Percentiles rank a stretch among this genome's conserved stretches.
Evolutionary conservation across 345 rosid genomes (phyloP).

Genomic region (Hypericum androsaemum): DNA sequence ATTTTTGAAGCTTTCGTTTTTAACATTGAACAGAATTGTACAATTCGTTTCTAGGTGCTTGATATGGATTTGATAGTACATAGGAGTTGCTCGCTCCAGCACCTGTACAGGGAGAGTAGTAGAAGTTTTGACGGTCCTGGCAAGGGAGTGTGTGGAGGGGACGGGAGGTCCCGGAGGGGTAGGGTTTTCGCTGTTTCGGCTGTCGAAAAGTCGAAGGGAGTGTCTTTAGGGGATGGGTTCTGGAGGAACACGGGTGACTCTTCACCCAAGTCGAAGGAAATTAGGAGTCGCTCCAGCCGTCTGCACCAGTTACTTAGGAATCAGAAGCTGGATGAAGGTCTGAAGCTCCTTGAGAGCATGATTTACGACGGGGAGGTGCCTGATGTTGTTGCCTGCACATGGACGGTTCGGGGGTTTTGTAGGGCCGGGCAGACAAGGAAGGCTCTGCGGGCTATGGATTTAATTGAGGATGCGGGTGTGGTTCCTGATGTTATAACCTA

Average conservation of each 20-base stretch:
- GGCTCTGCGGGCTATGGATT: constrained; percentile 68
- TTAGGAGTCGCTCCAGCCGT: constrained; percentile 41
- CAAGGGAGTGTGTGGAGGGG: constrained; percentile 15
- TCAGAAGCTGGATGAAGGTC: constrained; percentile 58
- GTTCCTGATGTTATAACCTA: constrained; percentile 72
- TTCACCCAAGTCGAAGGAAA: constrained; percentile 37
- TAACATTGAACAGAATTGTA: constrained; percentile 6
- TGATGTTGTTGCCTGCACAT: constrained; percentile 58
- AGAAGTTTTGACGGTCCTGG: constrained; percentile 15
- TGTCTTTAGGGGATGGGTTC: constrained; percentile 20
- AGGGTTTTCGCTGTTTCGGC: constrained; percentile 35
- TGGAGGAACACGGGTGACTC: constrained; percentile 23
- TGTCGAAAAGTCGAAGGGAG: constrained; percentile 25
- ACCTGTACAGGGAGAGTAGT: constrained; percentile 23
- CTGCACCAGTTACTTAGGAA: constrained; percentile 50
- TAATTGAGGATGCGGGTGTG: constrained; percentile 64
- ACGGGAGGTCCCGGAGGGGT: constrained; percentile 24
- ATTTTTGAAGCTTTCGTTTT: background rate
- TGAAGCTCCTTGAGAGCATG: constrained; percentile 62
- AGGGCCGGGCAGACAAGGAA: constrained; percentile 54
- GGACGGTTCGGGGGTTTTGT: constrained; percentile 72
- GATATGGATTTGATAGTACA: constrained; percentile 48
- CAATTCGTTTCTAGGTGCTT: no score
- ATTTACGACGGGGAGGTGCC: constrained; percentile 67
- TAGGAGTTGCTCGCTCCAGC: constrained; percentile 45